A percentile compares a stretch with the other conserved stretches of the same genome.
phyloP scores from a whole-genome alignment of 768 basidiomycete genomes.

The Rhodotorula toruloides region DNA sequence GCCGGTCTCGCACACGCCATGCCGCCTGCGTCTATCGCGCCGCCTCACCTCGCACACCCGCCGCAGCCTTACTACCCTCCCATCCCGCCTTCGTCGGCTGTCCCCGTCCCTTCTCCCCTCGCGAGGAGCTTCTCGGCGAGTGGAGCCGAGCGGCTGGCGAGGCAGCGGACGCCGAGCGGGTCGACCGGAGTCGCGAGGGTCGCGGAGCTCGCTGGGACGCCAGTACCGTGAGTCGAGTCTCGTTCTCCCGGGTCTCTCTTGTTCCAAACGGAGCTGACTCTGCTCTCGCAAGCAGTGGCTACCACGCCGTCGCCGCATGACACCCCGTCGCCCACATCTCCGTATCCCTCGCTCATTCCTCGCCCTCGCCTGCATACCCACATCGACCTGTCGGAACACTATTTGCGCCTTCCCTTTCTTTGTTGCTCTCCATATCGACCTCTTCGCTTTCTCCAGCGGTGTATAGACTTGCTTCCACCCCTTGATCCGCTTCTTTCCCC shows the following conservation, averaged over 20 bases:
- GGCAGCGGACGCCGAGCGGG: constrained; percentile 1
- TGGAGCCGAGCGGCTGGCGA: neutral
- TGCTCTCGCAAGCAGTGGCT: neutral
- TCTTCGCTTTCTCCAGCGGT: neutral
- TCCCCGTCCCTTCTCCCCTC: neutral
- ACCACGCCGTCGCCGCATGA: constrained; percentile 2
- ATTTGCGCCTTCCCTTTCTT: too few species aligned
- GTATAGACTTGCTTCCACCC: neutral
- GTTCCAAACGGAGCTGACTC: neutral
- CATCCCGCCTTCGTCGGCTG: neutral
- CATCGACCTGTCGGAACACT: too few species aligned
- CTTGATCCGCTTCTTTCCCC: neutral
- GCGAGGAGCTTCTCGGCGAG: constrained; percentile 25
- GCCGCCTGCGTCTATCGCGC: too few species aligned
- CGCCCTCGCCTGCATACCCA: neutral
- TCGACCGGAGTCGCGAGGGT: constrained; percentile 3
- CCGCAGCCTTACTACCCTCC: neutral
- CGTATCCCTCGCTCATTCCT: neutral
- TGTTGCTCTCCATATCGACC: too few species aligned
- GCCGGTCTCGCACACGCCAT: neutral
- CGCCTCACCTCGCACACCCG: too few species aligned
- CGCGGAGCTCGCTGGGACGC: neutral
- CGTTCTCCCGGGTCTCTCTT: neutral
- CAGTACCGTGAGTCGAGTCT: neutral
- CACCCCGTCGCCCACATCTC: neutral